phyloP scores from a whole-genome alignment of 306 rosid genomes.

The Trifolium subterraneum region DNA sequence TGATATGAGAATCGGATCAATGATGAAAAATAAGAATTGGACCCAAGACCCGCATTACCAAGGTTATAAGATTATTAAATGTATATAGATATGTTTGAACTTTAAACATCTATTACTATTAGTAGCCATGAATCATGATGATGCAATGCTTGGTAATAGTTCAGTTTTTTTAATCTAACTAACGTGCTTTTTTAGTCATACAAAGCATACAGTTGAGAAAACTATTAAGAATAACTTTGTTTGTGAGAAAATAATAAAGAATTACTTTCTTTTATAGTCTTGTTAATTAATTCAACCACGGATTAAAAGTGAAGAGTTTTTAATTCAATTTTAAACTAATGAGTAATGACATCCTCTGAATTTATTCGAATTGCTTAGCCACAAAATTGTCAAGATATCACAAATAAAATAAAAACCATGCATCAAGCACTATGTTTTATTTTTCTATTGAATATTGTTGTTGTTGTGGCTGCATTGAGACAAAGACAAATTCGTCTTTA shows the following conservation, averaged over 20 bases:
- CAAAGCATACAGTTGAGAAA: not conserved
- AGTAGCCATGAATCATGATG: not conserved
- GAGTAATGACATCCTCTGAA: not conserved
- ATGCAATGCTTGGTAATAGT: not conserved
- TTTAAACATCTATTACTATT: too few relatives aligned
- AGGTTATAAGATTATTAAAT: too few relatives aligned
- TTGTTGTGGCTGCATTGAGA: not conserved
- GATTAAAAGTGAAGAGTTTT: not conserved
- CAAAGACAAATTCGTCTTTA: not conserved
- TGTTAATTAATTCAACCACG: not conserved
- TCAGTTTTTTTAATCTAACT: not conserved
- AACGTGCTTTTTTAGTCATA: too few relatives aligned
- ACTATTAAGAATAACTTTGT: too few relatives aligned
- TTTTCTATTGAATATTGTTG: not conserved
- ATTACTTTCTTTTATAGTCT: not conserved
- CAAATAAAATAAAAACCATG: not conserved
- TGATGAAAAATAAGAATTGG: too few relatives aligned
- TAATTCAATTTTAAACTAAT: not conserved
- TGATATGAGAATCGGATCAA: too few relatives aligned
- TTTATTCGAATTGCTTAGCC: not conserved
- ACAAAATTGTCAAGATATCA: not conserved
- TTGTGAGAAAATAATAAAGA: too few relatives aligned
- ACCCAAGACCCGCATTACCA: too few relatives aligned
- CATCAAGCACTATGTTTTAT: conserved; percentile 1
- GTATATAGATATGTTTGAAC: too few relatives aligned